Evolutionary conservation across 2,329 filamentous ascomycete genomes (phyloP), one percentile per base, ranked within the genome.

Genomic region (Paraconiothyrium sp.): DNA sequence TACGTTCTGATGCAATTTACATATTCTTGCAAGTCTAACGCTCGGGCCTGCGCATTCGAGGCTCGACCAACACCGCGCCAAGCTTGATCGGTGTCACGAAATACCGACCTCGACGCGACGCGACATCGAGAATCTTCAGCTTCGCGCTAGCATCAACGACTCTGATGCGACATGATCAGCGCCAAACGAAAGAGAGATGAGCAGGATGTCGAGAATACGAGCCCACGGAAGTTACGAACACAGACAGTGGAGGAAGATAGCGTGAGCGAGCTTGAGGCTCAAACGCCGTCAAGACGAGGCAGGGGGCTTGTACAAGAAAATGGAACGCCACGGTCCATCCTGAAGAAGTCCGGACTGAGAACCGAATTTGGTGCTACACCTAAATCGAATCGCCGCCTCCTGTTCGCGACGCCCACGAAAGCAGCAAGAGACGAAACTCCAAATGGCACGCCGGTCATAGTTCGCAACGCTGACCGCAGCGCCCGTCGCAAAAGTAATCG

Each of bases 401-500:
- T 83, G 5, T 84, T 84, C 66, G 76, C 79, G 44, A 83, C 82
- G 9, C 80, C 82, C 0, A 71, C 76, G 22, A 82, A 80, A 57
- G 66, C 72, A 10, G 62, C 66, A 24, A 69, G 72, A n/a, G 70
- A 74, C 37, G 75, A 79, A 6, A 72, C 70, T 2, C 68, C 72
- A 4, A 68, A 72, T 24, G 75, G 72, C 52, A 92, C 90, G 1
- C 90, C 92, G 0, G 86, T 87, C 41, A 85, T 88, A 67, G 84
- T 86, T 46, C 87, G 85, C 64, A 91, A 92, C 66, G 91, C 91
- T 22, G 93, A 97, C 79, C 89, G 91, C 52, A 97, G 94, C 5
- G 94, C 94, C 1, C 88, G 91, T 71, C 89, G 89, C 72, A 97
- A 97, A 83, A 97, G 92, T 76, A 91, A 91, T 24, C 85, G 89